Evolutionary conservation across 2,329 filamentous ascomycete species (phyloP), one percentile per base, ranked within the genome.

Genomic region (Endoconidiophora polonica): DNA sequence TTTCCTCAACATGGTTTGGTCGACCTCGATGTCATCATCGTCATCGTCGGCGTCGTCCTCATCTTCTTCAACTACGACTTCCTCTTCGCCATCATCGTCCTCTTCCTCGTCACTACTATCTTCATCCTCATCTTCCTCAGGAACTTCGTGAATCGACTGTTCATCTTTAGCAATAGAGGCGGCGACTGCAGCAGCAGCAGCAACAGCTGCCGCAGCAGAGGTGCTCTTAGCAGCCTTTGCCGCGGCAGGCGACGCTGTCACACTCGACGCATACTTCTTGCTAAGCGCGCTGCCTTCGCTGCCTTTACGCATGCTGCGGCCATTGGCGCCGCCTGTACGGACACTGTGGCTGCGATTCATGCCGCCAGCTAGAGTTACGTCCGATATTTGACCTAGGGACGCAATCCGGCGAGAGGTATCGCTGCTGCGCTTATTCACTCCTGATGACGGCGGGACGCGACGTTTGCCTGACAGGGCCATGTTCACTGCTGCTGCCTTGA

Each of bases 321-420:
- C 26, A 33, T 33, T 33, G 26, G 26, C 26, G 12, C 26, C 26
- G 37, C 55, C 57, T 20, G 56, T 53, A 58, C 83, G 80, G 56
- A 86, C 82, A 52, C 83, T 87, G 61, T 88, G 82, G 62, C 82
- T 88, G 54, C 84, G 74, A 66, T 81, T 82, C 56, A 94, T 70
- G 44, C 76, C 77, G 18, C 76, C 73, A 5, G 66, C 67, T 4
- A 78, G 69, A 33, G 76, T 70, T 59, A 91, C 90, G 61, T 81
- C 80, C 49, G 78, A 85, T 57, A 96, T 93, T 65, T 95, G 86
- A 61, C 83, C 93, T 36, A 96, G 76, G 46, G 86, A 94, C 53
- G 93, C 75, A 59, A 96, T 95, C 45, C 91, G 79, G 39, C 90
- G 76, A 38, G 45, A 47, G 23, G 43, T 26, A 23, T 46, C 33